A percentile compares a stretch with the other conserved stretches of the same genome.
phyloP scores from a whole-genome alignment of 192 early-diverging fungal genomes.

The Glomus cerebriforme region DNA sequence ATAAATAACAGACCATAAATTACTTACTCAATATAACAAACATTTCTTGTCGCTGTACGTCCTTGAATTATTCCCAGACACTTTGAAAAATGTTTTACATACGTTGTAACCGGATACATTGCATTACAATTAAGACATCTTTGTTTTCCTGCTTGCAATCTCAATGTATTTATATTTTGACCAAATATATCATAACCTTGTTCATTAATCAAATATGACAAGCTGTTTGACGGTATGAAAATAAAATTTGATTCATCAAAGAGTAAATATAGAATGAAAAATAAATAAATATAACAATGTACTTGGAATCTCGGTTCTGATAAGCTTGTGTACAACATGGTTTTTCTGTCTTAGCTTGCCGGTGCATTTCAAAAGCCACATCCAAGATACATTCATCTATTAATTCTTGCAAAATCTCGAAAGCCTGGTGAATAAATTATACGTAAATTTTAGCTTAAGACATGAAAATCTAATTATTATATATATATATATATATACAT shows the following conservation, averaged over 20 bases:
- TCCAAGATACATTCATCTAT: background rate
- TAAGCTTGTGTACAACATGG: background rate
- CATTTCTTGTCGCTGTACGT: background rate
- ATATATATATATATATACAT: background rate
- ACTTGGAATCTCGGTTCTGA: background rate
- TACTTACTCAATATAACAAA: background rate
- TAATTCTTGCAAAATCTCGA: background rate
- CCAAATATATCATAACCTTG: background rate
- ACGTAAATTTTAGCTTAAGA: no score
- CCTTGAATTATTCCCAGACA: background rate
- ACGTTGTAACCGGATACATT: background rate
- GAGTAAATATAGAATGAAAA: background rate
- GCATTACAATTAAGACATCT: background rate
- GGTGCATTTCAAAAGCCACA: background rate
- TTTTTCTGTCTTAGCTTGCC: background rate
- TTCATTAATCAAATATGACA: background rate
- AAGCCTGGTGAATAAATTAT: background rate
- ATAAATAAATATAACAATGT: background rate
- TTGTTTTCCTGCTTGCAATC: background rate
- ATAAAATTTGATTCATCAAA: no score
- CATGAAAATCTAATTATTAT: no score
- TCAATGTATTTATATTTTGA: background rate
- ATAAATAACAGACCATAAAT: background rate
- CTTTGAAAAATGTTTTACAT: background rate
- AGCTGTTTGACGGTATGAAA: background rate